These are phyloP conservation scores for Hericium erinaceus DNA, from an alignment of 768 basidiomycete genomes.

Conservation along the genomic window DNA sequence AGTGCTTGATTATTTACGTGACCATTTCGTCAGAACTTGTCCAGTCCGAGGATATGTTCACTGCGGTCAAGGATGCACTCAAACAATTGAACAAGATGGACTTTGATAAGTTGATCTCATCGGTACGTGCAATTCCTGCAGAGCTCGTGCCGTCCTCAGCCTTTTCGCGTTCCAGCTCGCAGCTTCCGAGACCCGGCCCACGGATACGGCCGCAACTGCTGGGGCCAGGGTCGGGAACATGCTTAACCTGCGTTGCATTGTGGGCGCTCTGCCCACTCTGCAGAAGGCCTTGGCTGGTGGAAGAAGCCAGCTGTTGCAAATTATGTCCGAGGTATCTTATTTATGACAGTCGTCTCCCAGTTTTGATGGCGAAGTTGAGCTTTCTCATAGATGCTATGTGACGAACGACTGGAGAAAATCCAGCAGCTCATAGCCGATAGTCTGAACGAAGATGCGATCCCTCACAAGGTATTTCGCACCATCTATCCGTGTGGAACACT, in stretches of 20 bases:
- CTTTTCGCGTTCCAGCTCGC: constrained; percentile 42
- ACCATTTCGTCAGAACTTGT: constrained; percentile 49
- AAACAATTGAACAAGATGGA: constrained; percentile 73
- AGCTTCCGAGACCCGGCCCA: constrained; percentile 47
- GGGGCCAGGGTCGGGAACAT: constrained; percentile 68
- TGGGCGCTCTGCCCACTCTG: constrained; percentile 57
- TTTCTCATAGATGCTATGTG: constrained; percentile 53
- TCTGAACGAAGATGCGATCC: constrained; percentile 63
- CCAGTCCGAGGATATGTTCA: constrained; percentile 66
- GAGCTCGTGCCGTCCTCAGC: not conserved
- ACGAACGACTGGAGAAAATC: constrained; percentile 60
- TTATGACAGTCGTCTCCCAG: constrained; percentile 3
- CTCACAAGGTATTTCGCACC: constrained; percentile 42
- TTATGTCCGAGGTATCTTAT: constrained; percentile 45
- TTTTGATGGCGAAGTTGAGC: not conserved
- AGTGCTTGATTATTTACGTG: not conserved
- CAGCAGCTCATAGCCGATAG: constrained; percentile 46
- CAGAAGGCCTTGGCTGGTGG: constrained; percentile 51
- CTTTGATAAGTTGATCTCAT: constrained; percentile 77
- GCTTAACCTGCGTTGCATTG: constrained; percentile 65
- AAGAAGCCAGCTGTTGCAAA: constrained; percentile 48
- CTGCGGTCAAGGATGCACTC: constrained; percentile 56
- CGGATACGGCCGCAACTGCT: constrained; percentile 50
- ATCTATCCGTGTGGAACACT: not conserved
- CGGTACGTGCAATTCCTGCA: constrained; percentile 29